Evolutionary conservation across 1,284 basidiomycete genomes (phyloP), one percentile per base, ranked within the genome.

Genomic region (Neolentinus lepideus): DNA sequence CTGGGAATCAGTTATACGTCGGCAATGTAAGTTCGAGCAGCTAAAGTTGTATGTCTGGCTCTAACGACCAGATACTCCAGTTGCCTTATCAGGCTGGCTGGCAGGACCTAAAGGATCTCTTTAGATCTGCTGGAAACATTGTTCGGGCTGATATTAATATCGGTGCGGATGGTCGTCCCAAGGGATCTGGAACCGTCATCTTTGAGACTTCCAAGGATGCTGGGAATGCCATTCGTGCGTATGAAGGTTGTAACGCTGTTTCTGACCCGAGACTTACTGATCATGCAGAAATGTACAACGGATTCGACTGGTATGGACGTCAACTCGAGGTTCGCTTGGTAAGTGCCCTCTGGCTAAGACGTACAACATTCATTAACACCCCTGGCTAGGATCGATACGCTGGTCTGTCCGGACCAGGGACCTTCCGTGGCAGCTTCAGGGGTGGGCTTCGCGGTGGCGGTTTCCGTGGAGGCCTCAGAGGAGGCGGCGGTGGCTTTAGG

Each of bases 81-180:
- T 72, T 98, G 22, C 96, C 95, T 0, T 92, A 92, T 66, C 92
- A 94, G 71, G 94, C 94, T 29, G 93, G 93, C 38, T 99, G 96
- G 96, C 96, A 99, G 71, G 96, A 99, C 68, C 78, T 99, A 57
- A 99, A 98, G 70, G 95, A 98, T 69, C 76, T 98, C 29, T 98
- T 98, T 85, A 85, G 95, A 55, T 84, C 90, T 29, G 92, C 95
- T 38, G 95, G 96, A 25, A 92, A 91, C 66, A 94, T 98, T 63
- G 84, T 97, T 58, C 85, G 95, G 38, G 94, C 96, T 56, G 95
- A 99, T 68, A 90, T 98, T 64, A 94, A 94, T 64, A 90, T 94
- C 63, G 88, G 86, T 57, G 84, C 85, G 19, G 94, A 98, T 71
- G 96, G 96, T 16, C 82, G 90, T 16, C 91, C 94, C 29, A 97